phyloP scores from a whole-genome alignment of 208 protist genomes.

The Trypanosomatidae sp. region DNA sequence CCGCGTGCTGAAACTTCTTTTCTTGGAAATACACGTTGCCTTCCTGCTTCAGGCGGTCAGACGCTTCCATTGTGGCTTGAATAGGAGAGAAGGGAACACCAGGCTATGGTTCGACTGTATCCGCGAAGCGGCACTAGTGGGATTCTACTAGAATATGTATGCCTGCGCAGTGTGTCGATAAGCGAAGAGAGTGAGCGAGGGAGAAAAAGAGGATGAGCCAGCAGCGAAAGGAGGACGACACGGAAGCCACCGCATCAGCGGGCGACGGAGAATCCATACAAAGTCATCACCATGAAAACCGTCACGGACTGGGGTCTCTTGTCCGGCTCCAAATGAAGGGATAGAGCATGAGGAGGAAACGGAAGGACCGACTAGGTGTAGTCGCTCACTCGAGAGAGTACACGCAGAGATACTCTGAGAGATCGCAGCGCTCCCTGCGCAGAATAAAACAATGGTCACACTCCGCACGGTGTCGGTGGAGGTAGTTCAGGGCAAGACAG shows the following conservation, averaged over 20 bases:
- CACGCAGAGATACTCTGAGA: too few relatives aligned
- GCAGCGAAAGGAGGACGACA: background rate
- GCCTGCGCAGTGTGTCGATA: background rate
- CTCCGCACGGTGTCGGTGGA: background rate
- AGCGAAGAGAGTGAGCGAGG: background rate
- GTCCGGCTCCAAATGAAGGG: background rate
- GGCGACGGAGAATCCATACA: too few relatives aligned
- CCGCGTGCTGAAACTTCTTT: slow-evolving; percentile 89
- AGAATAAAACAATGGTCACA: background rate
- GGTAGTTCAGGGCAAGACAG: background rate
- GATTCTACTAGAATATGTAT: background rate
- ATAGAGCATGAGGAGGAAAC: background rate
- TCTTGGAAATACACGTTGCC: slow-evolving; percentile 89
- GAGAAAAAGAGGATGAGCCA: background rate
- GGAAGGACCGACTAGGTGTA: background rate
- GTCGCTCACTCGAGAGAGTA: background rate
- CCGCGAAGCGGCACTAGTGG: background rate
- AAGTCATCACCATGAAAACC: background rate
- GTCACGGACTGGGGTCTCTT: background rate
- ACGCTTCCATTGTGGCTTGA: slow-evolving; percentile 35
- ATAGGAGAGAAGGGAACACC: slow-evolving; percentile 3
- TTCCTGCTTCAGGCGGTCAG: slow-evolving; percentile 61
- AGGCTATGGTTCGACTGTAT: background rate
- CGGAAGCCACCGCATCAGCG: background rate
- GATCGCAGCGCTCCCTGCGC: background rate